Conservation (phyloP, 108 stramenopile genomes). For the Fistulifera pelliculosa region DNA sequence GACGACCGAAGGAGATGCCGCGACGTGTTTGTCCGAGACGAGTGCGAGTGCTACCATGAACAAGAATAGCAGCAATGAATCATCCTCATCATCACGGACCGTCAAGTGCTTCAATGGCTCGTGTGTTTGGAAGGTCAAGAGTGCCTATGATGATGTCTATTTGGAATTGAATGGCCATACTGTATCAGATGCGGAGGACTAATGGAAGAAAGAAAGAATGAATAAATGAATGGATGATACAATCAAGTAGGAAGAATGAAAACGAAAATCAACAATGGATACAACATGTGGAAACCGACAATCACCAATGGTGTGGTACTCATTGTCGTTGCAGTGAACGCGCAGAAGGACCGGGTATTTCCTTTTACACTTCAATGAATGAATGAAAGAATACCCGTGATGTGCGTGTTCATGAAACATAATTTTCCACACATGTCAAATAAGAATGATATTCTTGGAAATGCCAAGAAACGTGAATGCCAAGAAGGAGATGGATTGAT, state of each 20-base stretch:
- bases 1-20: conserved; percentile 5
- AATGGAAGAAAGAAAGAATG: neutral
- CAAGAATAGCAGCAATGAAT: conserved; percentile 26
- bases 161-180: conserved; percentile 23
- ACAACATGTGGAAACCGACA: no score
- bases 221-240: neutral
- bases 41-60: neutral
- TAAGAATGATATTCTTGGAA: no score
- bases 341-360: no score
- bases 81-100: conserved; percentile 1
- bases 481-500: no score
- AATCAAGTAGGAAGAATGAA: neutral
- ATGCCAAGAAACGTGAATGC: no score
- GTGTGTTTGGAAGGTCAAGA: conserved; percentile 70
- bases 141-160: conserved; percentile 66
- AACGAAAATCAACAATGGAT: no score
- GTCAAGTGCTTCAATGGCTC: conserved; percentile 65
- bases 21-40: conserved; percentile 1
- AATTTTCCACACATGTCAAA: no score
- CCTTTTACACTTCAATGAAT: no score
- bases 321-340: no score
- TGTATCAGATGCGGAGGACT: conserved; percentile 3
- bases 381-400: no score
- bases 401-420: no score
- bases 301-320: no score